Base-by-base conservation (phyloP, 2,329 filamentous ascomycete species). In the Niveomyces coronatus region DNA sequence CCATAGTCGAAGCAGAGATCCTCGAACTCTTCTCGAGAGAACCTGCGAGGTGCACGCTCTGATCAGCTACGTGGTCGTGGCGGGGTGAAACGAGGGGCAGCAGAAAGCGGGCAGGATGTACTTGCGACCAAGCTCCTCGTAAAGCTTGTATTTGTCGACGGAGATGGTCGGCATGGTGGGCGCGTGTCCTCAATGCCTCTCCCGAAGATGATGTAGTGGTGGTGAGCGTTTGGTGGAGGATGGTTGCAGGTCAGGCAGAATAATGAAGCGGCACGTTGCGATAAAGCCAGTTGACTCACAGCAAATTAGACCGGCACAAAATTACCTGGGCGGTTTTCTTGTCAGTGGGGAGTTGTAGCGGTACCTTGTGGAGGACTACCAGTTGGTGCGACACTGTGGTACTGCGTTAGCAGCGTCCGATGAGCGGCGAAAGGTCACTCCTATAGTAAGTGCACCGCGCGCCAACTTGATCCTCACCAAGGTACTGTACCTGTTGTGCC, bases 1-100 rank as follows among this genome's bases (percentile, higher is more conserved):
- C 88, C 88, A 57, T 94, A 98, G 55, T 98, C 89, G 73, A 98
- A 98, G 64, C 91, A 96, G 51, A 98, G 72, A 56, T 94, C 84
- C 62, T 98, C 91, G 57, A 98, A 98, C 56, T 94, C 85, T 53
- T 94, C 78, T 47, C 85, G 91, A 39, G 89, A 94, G 63, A 85
- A 89, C 49, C 83, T 88, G 43, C 20, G 28, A 19, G 16, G 30
- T 14, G 9, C 18, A 39, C n/a, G 26, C 28, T 43, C 34, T 30
- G 42, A 39, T 49, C 45, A 34, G 44, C 38, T 42, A 41, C 37
- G 31, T 46, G 35, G 45, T 43, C 37, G 31, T 46, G 35, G 45
- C 44, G 43, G 37, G 40, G 15, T 39, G 37, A 26, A 16, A 29
- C 34, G 45, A 43, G 46, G 47, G 44, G 41, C 36, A 34, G 27